Conservation (phyloP, 2,329 filamentous ascomycete species). For the Ophiostoma quercus region DNA sequence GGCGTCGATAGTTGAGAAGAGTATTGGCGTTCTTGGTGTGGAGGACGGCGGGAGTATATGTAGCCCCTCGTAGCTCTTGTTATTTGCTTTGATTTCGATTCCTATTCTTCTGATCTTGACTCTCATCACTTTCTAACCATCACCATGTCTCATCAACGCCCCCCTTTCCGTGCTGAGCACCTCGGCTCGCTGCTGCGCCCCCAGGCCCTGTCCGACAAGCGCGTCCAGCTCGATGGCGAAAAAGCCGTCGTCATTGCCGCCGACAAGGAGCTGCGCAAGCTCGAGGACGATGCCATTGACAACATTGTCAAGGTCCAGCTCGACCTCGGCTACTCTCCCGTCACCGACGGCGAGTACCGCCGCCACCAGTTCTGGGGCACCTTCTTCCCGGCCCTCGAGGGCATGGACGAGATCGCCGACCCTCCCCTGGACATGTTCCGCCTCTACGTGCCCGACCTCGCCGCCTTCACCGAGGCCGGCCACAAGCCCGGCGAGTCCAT, state of each 20-base stretch:
- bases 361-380: constrained; percentile 36
- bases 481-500: constrained; percentile 45
- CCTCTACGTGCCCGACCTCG: constrained; percentile 39
- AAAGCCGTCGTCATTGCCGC: constrained; percentile 38
- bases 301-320: constrained; percentile 56
- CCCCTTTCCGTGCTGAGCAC: constrained; percentile 70
- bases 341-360: constrained; percentile 58
- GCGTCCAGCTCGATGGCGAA: constrained; percentile 34
- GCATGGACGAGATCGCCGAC: constrained; percentile 38
- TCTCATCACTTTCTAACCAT: background rate
- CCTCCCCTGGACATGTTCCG: constrained; percentile 37
- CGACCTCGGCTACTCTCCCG: constrained; percentile 50
- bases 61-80: background rate
- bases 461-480: constrained; percentile 42
- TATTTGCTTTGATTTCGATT: background rate
- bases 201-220: constrained; percentile 51
- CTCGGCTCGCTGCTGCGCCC: constrained; percentile 70
- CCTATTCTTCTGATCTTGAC: background rate
- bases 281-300: constrained; percentile 55
- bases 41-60: background rate
- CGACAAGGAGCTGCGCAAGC: constrained; percentile 42
- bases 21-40: no score
- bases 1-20: no score
- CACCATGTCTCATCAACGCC: constrained; percentile 30
- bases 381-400: constrained; percentile 38